These are phyloP conservation scores for Camelina sativa DNA, from an alignment of 345 rosid genomes.

Conservation along the genomic window DNA sequence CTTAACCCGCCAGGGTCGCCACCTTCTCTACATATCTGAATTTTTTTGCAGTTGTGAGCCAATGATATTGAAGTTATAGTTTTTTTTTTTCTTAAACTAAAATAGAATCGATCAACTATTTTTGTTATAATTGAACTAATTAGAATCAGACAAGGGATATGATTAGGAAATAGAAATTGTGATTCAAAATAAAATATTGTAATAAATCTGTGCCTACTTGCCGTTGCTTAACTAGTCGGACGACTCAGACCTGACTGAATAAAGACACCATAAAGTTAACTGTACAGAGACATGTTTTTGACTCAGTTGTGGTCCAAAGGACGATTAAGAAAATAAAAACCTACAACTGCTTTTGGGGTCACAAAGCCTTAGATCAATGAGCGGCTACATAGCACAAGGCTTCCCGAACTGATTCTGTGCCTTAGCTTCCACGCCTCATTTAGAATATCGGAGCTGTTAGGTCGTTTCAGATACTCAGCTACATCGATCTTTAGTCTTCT, in stretches of 20 bases:
- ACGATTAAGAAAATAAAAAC: background rate
- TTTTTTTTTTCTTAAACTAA: too few relatives aligned
- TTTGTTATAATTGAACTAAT: too few relatives aligned
- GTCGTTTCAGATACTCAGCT: conserved; percentile 61
- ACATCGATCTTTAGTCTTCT: conserved; percentile 53
- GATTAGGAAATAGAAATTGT: background rate
- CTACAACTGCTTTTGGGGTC: conserved; percentile 11
- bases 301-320: conserved; percentile 1
- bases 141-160: too few relatives aligned
- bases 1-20: background rate
- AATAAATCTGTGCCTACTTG: conserved; percentile 16
- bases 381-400: conserved; percentile 64
- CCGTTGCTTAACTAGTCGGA: conserved; percentile 11
- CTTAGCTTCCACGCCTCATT: conserved; percentile 70
- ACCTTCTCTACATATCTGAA: background rate
- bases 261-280: conserved; percentile 20
- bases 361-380: conserved; percentile 35
- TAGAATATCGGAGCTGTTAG: conserved; percentile 59
- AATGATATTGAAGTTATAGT: too few relatives aligned
- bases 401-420: conserved; percentile 69
- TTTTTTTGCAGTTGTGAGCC: too few relatives aligned
- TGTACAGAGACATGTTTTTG: conserved; percentile 29
- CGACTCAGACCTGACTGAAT: background rate
- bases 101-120: too few relatives aligned
- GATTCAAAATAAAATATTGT: background rate